Percentiles rank a stretch among this genome's conserved stretches.
Evolutionary conservation across 1,284 basidiomycete species (phyloP).

Genomic region (Amylostereum areolatum): DNA sequence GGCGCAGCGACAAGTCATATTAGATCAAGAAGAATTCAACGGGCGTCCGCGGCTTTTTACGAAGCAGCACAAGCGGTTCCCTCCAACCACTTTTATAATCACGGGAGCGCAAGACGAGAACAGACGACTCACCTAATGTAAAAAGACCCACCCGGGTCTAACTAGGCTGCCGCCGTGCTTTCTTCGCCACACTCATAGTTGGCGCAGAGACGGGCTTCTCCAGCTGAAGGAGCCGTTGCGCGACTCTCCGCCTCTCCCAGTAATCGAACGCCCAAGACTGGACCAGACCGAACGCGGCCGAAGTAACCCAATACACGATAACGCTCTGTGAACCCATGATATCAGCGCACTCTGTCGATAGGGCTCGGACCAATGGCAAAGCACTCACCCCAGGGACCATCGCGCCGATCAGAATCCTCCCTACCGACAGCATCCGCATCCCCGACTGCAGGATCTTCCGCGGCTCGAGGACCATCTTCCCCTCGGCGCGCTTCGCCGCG

Average conservation of each 20-base stretch:
- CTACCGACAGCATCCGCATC: constrained; percentile 59
- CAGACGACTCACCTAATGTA: background rate
- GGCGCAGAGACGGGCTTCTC: too few species aligned
- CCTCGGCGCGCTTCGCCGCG: constrained; percentile 29
- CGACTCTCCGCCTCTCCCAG: constrained; percentile 43
- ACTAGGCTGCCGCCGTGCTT: background rate
- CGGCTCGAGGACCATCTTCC: constrained; percentile 40
- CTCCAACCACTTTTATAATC: constrained; percentile 73
- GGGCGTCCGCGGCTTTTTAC: constrained; percentile 35
- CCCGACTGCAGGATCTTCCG: constrained; percentile 54
- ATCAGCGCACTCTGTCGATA: constrained; percentile 3
- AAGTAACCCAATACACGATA: constrained; percentile 80
- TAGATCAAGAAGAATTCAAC: constrained; percentile 77
- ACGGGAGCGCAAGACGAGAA: constrained; percentile 28
- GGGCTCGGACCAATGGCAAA: background rate
- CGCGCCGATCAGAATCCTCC: constrained; percentile 71
- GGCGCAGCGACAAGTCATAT: constrained; percentile 51
- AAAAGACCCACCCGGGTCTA: constrained; percentile 8
- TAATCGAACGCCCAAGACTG: constrained; percentile 77
- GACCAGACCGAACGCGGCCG: constrained; percentile 71
- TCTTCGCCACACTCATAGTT: background rate
- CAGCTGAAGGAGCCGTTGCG: background rate
- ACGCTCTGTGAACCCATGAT: constrained; percentile 48
- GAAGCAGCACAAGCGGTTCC: constrained; percentile 34
- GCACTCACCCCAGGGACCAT: constrained; percentile 70